A percentile compares a stretch with the other conserved stretches of the same genome.
phyloP scores from a whole-genome alignment of 2,329 filamentous ascomycete genomes.

The Pseudonectria buxi region DNA sequence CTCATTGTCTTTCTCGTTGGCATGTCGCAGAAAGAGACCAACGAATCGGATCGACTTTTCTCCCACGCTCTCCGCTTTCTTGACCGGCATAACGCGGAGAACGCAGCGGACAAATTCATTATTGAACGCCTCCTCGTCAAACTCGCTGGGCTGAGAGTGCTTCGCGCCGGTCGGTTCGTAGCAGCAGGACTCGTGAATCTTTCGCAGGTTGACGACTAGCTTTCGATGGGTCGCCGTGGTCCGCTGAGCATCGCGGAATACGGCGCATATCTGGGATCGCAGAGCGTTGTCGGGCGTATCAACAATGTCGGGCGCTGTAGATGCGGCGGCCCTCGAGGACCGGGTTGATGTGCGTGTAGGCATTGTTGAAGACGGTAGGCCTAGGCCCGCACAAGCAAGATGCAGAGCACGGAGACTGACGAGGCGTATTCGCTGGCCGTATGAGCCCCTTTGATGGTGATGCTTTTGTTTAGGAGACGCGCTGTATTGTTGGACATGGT shows the following conservation, averaged over 20 bases:
- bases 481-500: conserved; percentile 14
- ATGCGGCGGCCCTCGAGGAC: conserved; percentile 40
- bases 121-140: conserved; percentile 83
- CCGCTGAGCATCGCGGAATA: conserved; percentile 78
- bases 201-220: conserved; percentile 77
- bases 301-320: conserved; percentile 62
- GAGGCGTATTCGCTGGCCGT: conserved; percentile 3
- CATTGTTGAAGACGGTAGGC: conserved; percentile 30
- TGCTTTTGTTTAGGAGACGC: conserved; percentile 24
- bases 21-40: conserved; percentile 74
- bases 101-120: conserved; percentile 77
- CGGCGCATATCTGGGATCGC: conserved; percentile 63
- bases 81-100: conserved; percentile 73
- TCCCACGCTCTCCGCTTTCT: conserved; percentile 84
- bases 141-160: conserved; percentile 53
- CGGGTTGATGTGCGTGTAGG: conserved; percentile 42
- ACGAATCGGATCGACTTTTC: conserved; percentile 82
- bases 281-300: conserved; percentile 66
- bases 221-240: conserved; percentile 89
- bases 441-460: conserved; percentile 7
- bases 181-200: conserved; percentile 81
- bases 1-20: conserved; percentile 64
- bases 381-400: conserved; percentile 2
- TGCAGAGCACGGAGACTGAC: conserved; percentile 2
- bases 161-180: conserved; percentile 52